Percentiles rank a stretch among this genome's conserved stretches.
phyloP scores from a whole-genome alignment of 2,329 filamentous ascomycete species.

The Venturia oleaginea region DNA sequence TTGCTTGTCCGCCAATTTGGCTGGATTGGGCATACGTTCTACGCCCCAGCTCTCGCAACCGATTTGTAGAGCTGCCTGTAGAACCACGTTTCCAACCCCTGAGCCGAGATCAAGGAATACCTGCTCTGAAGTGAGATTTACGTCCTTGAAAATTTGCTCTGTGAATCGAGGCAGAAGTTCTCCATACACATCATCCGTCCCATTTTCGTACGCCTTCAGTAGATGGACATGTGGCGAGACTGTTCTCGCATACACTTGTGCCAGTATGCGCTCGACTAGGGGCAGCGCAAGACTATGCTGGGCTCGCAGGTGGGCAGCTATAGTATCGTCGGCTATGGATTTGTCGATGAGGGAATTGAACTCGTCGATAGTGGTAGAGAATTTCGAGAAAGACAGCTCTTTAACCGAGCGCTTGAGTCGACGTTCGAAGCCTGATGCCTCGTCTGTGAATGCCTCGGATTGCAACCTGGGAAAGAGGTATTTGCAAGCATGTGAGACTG shows the following conservation, averaged over 20 bases:
- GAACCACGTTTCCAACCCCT: constrained; percentile 88
- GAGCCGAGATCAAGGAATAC: constrained; percentile 93
- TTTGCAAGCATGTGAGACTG: constrained; percentile 51
- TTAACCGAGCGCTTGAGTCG: constrained; percentile 66
- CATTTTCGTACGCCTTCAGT: constrained; percentile 77
- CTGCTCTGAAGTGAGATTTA: constrained; percentile 68
- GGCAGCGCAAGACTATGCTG: constrained; percentile 61
- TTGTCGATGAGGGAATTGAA: constrained; percentile 66
- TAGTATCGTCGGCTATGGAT: constrained; percentile 59
- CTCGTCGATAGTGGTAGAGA: constrained; percentile 60
- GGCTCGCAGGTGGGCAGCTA: constrained; percentile 61
- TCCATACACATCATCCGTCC: constrained; percentile 89
- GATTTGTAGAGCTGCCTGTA: constrained; percentile 87
- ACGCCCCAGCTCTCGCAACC: constrained; percentile 95
- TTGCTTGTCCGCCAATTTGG: constrained; percentile 71
- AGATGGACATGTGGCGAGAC: constrained; percentile 83
- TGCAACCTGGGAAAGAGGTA: constrained; percentile 64
- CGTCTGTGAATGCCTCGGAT: constrained; percentile 58
- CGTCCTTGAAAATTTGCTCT: constrained; percentile 69
- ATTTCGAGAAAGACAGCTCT: constrained; percentile 57
- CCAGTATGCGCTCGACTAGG: constrained; percentile 66
- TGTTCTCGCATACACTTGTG: constrained; percentile 83
- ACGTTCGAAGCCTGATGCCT: constrained; percentile 64
- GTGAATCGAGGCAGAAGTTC: constrained; percentile 82
- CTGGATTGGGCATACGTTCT: constrained; percentile 90